Evolutionary conservation across 257 asterid species (phyloP).

Genomic region (Solanum chmielewskii): DNA sequence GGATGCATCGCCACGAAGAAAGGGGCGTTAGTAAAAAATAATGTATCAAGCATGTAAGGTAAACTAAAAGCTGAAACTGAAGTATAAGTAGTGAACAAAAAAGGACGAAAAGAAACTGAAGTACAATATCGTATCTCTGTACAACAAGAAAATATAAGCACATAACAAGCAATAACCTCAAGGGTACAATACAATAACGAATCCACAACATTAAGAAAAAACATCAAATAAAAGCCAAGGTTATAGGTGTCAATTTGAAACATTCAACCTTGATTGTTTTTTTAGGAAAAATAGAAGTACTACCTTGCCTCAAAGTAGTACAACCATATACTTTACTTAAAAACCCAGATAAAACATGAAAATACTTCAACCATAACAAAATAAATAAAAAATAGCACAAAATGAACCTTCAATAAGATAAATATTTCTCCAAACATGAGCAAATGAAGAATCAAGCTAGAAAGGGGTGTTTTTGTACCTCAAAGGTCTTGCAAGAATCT

Average conservation of each 20-base stretch:
- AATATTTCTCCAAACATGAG: background rate
- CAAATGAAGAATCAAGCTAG: background rate
- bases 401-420: background rate
- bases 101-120: background rate
- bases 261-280: background rate
- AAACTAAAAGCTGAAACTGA: background rate
- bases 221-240: background rate
- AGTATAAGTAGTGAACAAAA: background rate
- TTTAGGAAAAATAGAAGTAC: background rate
- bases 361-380: background rate
- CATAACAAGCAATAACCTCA: background rate
- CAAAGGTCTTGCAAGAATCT: background rate
- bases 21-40: no score
- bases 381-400: background rate
- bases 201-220: background rate
- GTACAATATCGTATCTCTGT: no score
- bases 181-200: no score
- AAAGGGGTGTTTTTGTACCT: background rate
- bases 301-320: background rate
- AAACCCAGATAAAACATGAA: background rate
- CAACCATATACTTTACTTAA: background rate
- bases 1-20: background rate
- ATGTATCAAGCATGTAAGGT: background rate
- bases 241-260: background rate
- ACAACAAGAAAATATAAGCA: no score